Base-by-base conservation (phyloP, 768 basidiomycete genomes). In the Termitomyces sp. region DNA sequence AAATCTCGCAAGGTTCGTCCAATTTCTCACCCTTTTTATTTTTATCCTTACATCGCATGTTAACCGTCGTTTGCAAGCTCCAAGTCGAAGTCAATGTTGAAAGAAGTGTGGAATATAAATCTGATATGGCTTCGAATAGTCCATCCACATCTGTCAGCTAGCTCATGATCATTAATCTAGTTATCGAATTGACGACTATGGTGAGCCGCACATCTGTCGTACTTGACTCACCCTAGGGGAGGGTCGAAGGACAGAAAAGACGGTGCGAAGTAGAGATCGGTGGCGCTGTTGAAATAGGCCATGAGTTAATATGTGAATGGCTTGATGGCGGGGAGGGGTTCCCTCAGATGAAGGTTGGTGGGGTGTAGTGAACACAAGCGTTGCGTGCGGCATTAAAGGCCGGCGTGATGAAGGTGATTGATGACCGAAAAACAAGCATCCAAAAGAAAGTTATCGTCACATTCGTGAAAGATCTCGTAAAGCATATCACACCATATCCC, bases 51-150 rank as follows among this genome's bases (percentile, higher is more conserved):
- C 38, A 55, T 29, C 50, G 5, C 42, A 29, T 14, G 34, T 40
- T 58, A 1, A 60, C 32, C 32, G 15, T 31, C 43, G n/a, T 46
- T 34, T 34, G 4, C 20, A 43, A 56, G 55, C 42, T 46, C 7
- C 51, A 65, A 49, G 34, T 65, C n/a, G 64, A 59, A 48, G 61
- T 65, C 52, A 63, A 46, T 17, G 62, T 64, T 31, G 57, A 65
- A 37, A 55, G 61, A 20, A 65, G 64, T 9, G 61, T 65, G n/a
- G 56, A 65, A 25, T 65, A 57, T 20, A 40, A 63, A n/a, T 51
- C 60, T 7, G 60, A 61, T 53, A 11, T 37, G 7, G 14, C 38
- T 29, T 47, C 51, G 29, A 49, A 43, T 34, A 50, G 60, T 32
- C 54, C 60, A 37, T 17, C 53, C 5, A 36, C 48, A 31, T 60